Base-by-base conservation (phyloP, 768 basidiomycete species). In the Termitomyces sp. region DNA sequence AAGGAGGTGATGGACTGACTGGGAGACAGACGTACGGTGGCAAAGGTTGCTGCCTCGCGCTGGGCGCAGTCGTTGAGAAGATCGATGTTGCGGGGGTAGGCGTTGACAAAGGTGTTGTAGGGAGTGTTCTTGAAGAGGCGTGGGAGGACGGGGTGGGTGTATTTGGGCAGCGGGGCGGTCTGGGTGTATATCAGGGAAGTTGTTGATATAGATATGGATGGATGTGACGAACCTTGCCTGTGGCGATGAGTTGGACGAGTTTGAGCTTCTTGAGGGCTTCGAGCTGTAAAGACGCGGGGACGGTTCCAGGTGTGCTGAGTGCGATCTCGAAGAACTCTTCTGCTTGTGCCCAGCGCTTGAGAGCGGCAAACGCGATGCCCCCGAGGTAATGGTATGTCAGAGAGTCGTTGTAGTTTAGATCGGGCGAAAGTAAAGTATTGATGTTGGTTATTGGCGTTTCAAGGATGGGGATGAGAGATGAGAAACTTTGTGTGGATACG, bases 181-280 rank as follows among this genome's bases (percentile, higher is more conserved):
- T 81, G 23, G 3, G 15, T 15, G 59, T 36, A 15, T 13, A 56
- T 32, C 6, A 32, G 11, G 39, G 7, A 32, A 15, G 9, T 16
- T 59, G 42, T 18, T 11, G 23, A 32, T 5, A 11, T 18, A 27
- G 31, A 39, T n/a, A n/a, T n/a, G 31, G 15, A 27, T 23, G 7
- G 11, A 5, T n/a, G n/a, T n/a, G 3, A 51, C 73, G 20, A 23
- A 88, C 89, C 78, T 86, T 84, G 16, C 94, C 94, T 50, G 82
- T 77, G 20, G 80, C 74, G 53, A 95, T 89, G 43, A 94, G 70
- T 65, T 94, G 91, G 5, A 93, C 81, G 5, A 95, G 74, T 20
- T 80, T 71, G 44, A 93, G 72, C 70, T 94, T 94, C 77, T 95
- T 95, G 62, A 88, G 72, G 0, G 93, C 93, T 64, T 94, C 93